Percentiles rank a stretch among this genome's conserved stretches.
phyloP scores from a whole-genome alignment of 768 basidiomycete species.

The Russula earlei region DNA sequence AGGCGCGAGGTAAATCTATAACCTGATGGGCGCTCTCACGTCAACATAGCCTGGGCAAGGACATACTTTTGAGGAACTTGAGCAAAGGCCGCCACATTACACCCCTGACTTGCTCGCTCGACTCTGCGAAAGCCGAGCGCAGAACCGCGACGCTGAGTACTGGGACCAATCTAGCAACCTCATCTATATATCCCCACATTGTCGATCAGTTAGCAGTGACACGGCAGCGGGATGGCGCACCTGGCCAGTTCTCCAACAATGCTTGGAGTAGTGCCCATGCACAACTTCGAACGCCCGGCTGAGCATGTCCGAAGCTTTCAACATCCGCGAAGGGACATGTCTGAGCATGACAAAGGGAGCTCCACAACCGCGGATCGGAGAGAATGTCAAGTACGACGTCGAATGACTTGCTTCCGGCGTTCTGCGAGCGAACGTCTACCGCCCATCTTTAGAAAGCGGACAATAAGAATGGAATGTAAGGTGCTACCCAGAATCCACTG shows the following conservation, averaged over 20 bases:
- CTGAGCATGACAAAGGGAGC: constrained; percentile 39
- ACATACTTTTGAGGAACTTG: constrained; percentile 60
- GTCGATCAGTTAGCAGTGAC: not conserved
- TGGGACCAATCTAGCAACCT: constrained; percentile 30
- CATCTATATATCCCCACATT: constrained; percentile 16
- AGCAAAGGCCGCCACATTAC: constrained; percentile 65
- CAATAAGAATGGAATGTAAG: not conserved
- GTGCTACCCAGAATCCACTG: constrained; percentile 50
- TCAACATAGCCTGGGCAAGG: not conserved
- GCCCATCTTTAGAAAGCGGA: not conserved
- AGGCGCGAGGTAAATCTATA: constrained; percentile 55
- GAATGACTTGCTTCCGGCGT: not conserved
- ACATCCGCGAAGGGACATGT: constrained; percentile 35
- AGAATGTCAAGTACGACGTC: constrained; percentile 34
- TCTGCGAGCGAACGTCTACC: constrained; percentile 13
- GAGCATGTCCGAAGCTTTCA: constrained; percentile 48
- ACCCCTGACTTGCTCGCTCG: constrained; percentile 56
- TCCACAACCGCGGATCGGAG: constrained; percentile 50
- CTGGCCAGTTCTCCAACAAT: constrained; percentile 38
- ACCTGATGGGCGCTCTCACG: not conserved
- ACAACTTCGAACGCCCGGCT: constrained; percentile 64
- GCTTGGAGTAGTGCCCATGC: constrained; percentile 52
- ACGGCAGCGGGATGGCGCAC: constrained; percentile 23
- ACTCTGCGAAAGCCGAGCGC: constrained; percentile 63
- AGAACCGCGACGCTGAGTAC: constrained; percentile 49